phyloP scores from a whole-genome alignment of 352 stramenopile species.

The Thalassiosira allenii region DNA sequence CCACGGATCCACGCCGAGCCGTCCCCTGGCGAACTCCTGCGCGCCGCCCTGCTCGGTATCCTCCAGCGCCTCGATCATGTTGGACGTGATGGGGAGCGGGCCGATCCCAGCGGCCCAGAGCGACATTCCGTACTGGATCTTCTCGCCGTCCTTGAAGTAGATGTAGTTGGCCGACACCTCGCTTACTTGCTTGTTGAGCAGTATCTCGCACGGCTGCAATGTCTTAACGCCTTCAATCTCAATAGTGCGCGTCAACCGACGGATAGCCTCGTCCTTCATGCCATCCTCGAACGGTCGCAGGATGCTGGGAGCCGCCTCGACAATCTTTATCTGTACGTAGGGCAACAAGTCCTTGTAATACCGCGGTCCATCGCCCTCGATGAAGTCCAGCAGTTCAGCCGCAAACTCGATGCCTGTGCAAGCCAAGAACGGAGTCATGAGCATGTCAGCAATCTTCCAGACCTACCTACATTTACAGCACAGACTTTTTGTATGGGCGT shows the following conservation, averaged over 20 bases:
- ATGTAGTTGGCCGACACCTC: constrained; percentile 85
- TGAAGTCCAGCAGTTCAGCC: constrained; percentile 88
- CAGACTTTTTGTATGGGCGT: too few relatives aligned
- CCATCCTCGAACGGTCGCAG: constrained; percentile 86
- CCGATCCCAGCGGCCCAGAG: constrained; percentile 88
- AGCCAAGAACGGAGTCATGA: too few relatives aligned
- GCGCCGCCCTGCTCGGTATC: constrained; percentile 77
- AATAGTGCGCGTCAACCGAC: constrained; percentile 74
- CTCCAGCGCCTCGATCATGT: constrained; percentile 80
- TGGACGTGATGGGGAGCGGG: constrained; percentile 85
- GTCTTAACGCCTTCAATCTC: constrained; percentile 68
- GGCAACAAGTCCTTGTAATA: constrained; percentile 88
- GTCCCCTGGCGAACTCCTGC: constrained; percentile 81
- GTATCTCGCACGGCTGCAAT: constrained; percentile 83
- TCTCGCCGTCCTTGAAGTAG: constrained; percentile 78
- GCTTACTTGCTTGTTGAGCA: constrained; percentile 86
- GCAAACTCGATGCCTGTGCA: constrained; percentile 59
- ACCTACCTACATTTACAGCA: too few relatives aligned
- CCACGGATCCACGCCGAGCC: constrained; percentile 87
- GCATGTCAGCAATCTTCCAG: too few relatives aligned
- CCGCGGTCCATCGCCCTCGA: constrained; percentile 84
- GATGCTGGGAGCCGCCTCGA: constrained; percentile 86
- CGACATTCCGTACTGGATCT: constrained; percentile 85
- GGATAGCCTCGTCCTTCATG: constrained; percentile 84
- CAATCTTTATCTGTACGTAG: constrained; percentile 88